phyloP scores from a whole-genome alignment of 2,329 filamentous ascomycete genomes.

The Stagonosporopsis tanaceti region DNA sequence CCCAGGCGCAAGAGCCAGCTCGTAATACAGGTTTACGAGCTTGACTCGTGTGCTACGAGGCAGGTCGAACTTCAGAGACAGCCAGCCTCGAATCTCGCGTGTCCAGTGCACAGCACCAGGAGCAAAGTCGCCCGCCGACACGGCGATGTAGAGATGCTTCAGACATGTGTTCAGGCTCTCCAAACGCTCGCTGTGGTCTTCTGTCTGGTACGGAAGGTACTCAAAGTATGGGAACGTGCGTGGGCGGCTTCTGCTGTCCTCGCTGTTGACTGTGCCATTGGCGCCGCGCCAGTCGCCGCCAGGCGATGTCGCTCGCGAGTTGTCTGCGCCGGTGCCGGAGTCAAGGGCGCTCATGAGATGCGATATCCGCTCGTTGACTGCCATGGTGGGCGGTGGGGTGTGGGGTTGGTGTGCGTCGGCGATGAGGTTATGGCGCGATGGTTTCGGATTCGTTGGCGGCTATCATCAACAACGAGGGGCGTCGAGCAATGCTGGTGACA shows the following conservation, averaged over 20 bases:
- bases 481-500: constrained; percentile 7
- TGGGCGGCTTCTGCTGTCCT: constrained; percentile 73
- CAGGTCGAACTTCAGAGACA: constrained; percentile 97
- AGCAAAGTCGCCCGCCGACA: constrained; percentile 92
- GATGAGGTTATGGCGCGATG: constrained; percentile 18
- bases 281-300: constrained; percentile 67
- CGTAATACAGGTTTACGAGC: constrained; percentile 91
- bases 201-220: constrained; percentile 87
- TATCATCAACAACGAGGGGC: constrained; percentile 16
- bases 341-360: constrained; percentile 53
- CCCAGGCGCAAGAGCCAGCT: constrained; percentile 88
- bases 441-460: constrained; percentile 8
- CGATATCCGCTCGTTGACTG: constrained; percentile 52
- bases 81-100: constrained; percentile 91
- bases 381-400: constrained; percentile 43
- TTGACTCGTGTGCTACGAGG: constrained; percentile 82
- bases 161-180: constrained; percentile 84
- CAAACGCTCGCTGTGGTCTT: constrained; percentile 80
- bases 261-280: constrained; percentile 58
- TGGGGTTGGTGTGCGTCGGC: constrained; percentile 20
- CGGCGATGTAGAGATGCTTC: constrained; percentile 89
- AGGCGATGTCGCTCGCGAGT: constrained; percentile 87
- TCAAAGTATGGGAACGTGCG: constrained; percentile 93
- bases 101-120: constrained; percentile 97
- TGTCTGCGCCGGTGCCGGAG: constrained; percentile 65